Percentiles rank a stretch among this genome's conserved stretches.
phyloP scores from a whole-genome alignment of 2,329 filamentous ascomycete species.

The Xylaria sp. region DNA sequence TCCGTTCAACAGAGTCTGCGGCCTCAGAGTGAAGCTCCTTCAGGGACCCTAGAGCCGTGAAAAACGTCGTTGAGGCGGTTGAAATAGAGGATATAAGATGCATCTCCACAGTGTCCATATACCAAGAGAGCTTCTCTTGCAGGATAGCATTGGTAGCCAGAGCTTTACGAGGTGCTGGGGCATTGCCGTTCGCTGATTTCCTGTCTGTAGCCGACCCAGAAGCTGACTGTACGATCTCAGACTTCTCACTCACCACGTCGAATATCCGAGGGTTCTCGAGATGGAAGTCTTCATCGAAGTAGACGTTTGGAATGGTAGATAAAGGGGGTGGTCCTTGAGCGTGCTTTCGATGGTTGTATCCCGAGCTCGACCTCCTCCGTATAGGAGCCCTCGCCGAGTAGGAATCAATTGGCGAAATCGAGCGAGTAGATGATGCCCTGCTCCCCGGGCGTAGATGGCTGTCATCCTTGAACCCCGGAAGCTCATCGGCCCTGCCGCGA shows the following conservation, averaged over 20 bases:
- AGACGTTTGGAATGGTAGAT: constrained; percentile 91
- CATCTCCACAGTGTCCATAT: constrained; percentile 99
- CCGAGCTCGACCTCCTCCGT: constrained; percentile 57
- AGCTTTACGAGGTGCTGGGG: constrained; percentile 78
- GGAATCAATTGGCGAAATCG: constrained; percentile 62
- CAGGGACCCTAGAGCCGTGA: constrained; percentile 89
- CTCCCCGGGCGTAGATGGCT: constrained; percentile 60
- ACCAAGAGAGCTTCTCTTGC: constrained; percentile 98
- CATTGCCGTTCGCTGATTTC: constrained; percentile 65
- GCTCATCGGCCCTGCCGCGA: constrained; percentile 58
- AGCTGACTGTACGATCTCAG: constrained; percentile 86
- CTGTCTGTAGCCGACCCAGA: constrained; percentile 66
- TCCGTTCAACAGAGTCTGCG: constrained; percentile 87
- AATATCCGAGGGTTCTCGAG: constrained; percentile 96
- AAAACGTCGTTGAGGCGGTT: constrained; percentile 94
- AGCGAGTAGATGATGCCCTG: constrained; percentile 54
- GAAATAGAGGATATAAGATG: constrained; percentile 97
- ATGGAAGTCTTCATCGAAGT: constrained; percentile 95
- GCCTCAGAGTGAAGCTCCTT: constrained; percentile 93
- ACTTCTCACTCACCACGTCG: constrained; percentile 94
- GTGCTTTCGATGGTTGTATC: constrained; percentile 64
- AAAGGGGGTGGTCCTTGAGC: constrained; percentile 82
- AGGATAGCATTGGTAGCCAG: constrained; percentile 96
- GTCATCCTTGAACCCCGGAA: constrained; percentile 52
- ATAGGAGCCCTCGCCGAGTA: constrained; percentile 50